phyloP scores from a whole-genome alignment of 192 early-diverging fungal genomes.

The Coemansia sp. region DNA sequence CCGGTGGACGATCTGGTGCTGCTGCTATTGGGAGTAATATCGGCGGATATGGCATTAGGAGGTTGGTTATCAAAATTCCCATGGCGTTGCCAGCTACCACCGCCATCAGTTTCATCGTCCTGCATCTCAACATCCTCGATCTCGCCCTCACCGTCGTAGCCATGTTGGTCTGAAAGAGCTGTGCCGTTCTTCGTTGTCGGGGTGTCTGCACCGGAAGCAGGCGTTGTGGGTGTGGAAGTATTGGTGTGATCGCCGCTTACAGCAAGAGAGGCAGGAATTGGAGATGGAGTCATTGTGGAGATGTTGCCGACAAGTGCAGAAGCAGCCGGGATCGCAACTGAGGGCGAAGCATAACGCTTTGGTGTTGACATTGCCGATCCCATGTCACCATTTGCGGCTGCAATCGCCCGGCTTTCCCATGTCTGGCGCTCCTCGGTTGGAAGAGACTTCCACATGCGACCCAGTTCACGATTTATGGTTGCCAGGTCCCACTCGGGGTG shows the following conservation, averaged over 20 bases:
- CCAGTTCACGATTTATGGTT: slow-evolving; percentile 52
- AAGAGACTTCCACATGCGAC: slow-evolving; percentile 52
- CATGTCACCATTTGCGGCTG: slow-evolving; percentile 19
- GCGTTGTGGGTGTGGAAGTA: slow-evolving; percentile 33
- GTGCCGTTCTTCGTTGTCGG: slow-evolving; percentile 29
- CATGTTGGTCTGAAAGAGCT: slow-evolving; percentile 1
- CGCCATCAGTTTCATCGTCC: slow-evolving; percentile 38
- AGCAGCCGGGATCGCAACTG: not conserved
- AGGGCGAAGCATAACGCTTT: slow-evolving; percentile 20
- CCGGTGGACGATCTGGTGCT: too few relatives aligned
- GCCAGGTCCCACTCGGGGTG: slow-evolving; percentile 53
- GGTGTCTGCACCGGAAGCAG: slow-evolving; percentile 30
- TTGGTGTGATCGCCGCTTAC: slow-evolving; percentile 21
- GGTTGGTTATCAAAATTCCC: not conserved
- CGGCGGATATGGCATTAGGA: not conserved
- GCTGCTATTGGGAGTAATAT: not conserved
- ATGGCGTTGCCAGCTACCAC: not conserved
- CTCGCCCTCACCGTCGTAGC: slow-evolving; percentile 37
- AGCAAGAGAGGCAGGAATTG: slow-evolving; percentile 20
- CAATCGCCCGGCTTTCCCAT: slow-evolving; percentile 46
- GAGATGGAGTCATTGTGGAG: slow-evolving; percentile 20
- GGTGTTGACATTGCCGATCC: slow-evolving; percentile 24
- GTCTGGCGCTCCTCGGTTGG: slow-evolving; percentile 33
- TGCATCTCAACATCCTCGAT: slow-evolving; percentile 53
- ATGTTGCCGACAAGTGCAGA: slow-evolving; percentile 4